These are phyloP conservation scores for Cordyceps sp. DNA, from an alignment of 2,329 filamentous ascomycete species.

Conservation along the genomic window DNA sequence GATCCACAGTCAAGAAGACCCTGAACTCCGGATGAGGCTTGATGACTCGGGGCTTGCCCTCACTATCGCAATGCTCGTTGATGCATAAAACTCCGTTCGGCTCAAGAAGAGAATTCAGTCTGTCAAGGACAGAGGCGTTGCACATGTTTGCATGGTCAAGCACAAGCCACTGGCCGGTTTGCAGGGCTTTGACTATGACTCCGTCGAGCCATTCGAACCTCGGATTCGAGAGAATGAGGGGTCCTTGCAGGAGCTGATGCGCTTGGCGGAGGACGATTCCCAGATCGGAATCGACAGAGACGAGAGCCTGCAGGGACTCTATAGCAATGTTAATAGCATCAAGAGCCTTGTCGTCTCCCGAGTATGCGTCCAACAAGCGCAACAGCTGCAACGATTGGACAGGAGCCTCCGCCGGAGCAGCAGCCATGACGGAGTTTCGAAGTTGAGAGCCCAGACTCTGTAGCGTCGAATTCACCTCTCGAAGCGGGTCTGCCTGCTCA, in stretches of 20 bases:
- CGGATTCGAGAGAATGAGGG: constrained; percentile 48
- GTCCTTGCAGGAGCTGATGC: constrained; percentile 30
- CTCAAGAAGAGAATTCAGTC: constrained; percentile 86
- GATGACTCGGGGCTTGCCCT: constrained; percentile 67
- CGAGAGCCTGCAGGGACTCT: constrained; percentile 20
- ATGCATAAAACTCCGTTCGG: constrained; percentile 76
- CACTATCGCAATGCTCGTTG: constrained; percentile 76
- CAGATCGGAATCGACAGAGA: constrained; percentile 28
- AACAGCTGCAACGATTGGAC: constrained; percentile 31
- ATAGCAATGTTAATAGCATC: constrained; percentile 20
- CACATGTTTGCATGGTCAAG: constrained; percentile 96
- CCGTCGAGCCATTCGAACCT: constrained; percentile 96
- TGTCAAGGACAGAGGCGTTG: constrained; percentile 83
- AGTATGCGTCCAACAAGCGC: constrained; percentile 26
- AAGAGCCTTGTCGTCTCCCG: constrained; percentile 21
- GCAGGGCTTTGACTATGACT: constrained; percentile 71
- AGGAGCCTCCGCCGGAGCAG: constrained; percentile 29
- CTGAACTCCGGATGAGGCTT: constrained; percentile 74
- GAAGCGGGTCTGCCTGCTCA: constrained; percentile 75
- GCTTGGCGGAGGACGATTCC: constrained; percentile 29
- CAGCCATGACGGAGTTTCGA: constrained; percentile 29
- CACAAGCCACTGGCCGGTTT: constrained; percentile 80
- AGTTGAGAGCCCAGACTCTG: constrained; percentile 33
- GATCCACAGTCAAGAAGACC: constrained; percentile 86
- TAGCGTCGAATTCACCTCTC: constrained; percentile 46